A percentile compares a stretch with the other conserved stretches of the same genome.
These are phyloP conservation scores for Lasiodiplodia sp. DNA, from an alignment of 2,329 filamentous ascomycete genomes.

Conservation along the genomic window DNA sequence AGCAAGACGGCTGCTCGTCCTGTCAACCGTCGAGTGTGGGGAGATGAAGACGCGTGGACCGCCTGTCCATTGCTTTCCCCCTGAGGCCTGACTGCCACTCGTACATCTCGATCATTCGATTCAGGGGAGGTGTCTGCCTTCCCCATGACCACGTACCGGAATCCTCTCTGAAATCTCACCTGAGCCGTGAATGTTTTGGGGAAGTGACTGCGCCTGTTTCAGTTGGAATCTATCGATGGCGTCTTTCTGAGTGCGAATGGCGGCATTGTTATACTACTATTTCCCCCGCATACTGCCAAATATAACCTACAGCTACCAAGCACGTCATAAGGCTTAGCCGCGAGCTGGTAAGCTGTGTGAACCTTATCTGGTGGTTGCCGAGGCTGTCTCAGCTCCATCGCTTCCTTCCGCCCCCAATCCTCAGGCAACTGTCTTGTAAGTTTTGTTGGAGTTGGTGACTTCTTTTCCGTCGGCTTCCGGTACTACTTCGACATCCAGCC, in stretches of 20 bases:
- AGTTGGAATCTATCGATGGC: not conserved
- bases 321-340: not conserved
- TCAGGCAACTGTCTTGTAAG: not conserved
- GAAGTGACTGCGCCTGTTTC: not conserved
- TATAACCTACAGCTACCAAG: not conserved
- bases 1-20: conserved; percentile 12
- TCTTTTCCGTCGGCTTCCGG: too few relatives aligned
- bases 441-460: too few relatives aligned
- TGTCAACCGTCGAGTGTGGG: conserved; percentile 2
- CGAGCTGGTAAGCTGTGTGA: not conserved
- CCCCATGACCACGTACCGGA: not conserved
- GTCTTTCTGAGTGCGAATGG: not conserved
- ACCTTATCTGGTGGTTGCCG: not conserved
- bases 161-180: not conserved
- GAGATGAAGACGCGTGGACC: conserved; percentile 23
- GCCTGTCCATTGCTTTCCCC: conserved; percentile 3
- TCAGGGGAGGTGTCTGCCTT: not conserved
- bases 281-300: not conserved
- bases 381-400: not conserved
- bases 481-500: too few relatives aligned
- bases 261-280: not conserved
- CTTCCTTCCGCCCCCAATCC: not conserved
- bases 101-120: not conserved
- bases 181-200: not conserved
- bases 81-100: not conserved